These are phyloP conservation scores for Solioccasus polychromus DNA, from an alignment of 768 basidiomycete species.

Conservation along the genomic window DNA sequence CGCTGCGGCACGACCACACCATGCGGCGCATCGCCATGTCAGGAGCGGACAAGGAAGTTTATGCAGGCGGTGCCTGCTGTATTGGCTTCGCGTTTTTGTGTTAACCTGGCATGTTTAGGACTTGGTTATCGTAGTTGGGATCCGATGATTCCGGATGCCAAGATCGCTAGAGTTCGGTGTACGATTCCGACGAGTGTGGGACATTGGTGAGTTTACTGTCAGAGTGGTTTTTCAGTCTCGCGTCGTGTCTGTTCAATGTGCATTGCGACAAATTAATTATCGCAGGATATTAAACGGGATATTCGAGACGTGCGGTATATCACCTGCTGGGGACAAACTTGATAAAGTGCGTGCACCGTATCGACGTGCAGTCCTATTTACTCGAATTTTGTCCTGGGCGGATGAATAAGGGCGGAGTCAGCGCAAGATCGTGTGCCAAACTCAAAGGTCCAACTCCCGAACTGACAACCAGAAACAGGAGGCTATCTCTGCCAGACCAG, in stretches of 20 bases:
- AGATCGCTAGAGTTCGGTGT: constrained; percentile 77
- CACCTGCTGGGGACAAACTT: constrained; percentile 93
- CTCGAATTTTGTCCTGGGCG: constrained; percentile 40
- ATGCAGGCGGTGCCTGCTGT: constrained; percentile 90
- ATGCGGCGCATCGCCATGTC: constrained; percentile 96
- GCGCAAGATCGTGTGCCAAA: constrained; percentile 93
- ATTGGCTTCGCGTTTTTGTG: not conserved
- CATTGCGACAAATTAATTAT: constrained; percentile 77
- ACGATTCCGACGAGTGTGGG: constrained; percentile 78
- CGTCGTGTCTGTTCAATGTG: not conserved
- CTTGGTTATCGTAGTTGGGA: constrained; percentile 94
- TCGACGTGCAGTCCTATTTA: not conserved
- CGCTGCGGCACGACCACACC: constrained; percentile 93
- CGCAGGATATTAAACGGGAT: constrained; percentile 96
- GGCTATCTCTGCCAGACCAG: constrained; percentile 68
- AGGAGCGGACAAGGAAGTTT: constrained; percentile 96
- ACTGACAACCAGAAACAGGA: constrained; percentile 46
- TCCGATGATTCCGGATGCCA: constrained; percentile 96
- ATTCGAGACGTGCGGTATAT: constrained; percentile 95
- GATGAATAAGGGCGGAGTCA: constrained; percentile 90
- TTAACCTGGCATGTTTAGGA: constrained; percentile 49
- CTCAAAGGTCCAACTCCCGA: constrained; percentile 63
- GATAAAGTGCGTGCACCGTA: constrained; percentile 68
- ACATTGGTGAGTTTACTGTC: constrained; percentile 92
- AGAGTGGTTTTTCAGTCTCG: constrained; percentile 29